Conservation (phyloP, 306 rosid genomes). For the Cucurbita ficifolia region DNA sequence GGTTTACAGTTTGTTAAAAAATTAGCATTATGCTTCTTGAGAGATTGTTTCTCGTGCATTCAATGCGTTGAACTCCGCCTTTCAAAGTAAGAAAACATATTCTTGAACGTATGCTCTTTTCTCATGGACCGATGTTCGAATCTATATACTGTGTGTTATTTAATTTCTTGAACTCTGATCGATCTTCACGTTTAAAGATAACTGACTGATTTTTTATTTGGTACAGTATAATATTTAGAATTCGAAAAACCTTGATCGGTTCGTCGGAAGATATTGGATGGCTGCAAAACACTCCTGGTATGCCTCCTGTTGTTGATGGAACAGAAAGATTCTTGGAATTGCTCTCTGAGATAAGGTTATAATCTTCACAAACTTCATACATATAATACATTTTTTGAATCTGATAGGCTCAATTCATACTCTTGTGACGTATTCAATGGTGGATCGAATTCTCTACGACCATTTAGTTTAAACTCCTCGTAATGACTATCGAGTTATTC, state of each 20-base stretch:
- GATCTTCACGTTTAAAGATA: not conserved
- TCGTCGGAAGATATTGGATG: slow-evolving; percentile 80
- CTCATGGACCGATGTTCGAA: not conserved
- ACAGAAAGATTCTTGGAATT: slow-evolving; percentile 66
- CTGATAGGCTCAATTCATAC: not conserved
- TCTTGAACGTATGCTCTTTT: not conserved
- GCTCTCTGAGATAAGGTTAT: slow-evolving; percentile 55
- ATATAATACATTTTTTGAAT: not conserved
- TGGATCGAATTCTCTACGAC: not conserved
- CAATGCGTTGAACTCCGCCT: slow-evolving; percentile 19
- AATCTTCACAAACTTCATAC: not conserved
- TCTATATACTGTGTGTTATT: not conserved
- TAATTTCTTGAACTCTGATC: not conserved
- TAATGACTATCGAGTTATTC: not conserved
- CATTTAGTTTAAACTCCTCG: too few relatives aligned
- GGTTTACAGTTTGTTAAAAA: slow-evolving; percentile 36
- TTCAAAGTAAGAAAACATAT: slow-evolving; percentile 26
- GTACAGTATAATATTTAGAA: slow-evolving; percentile 33
- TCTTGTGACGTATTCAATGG: not conserved
- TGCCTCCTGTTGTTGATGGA: slow-evolving; percentile 69
- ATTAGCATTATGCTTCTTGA: slow-evolving; percentile 34
- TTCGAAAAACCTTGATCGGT: slow-evolving; percentile 46
- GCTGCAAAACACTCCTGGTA: slow-evolving; percentile 49
- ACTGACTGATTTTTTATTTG: not conserved
- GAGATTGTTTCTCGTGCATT: slow-evolving; percentile 32